These are phyloP conservation scores for Fusarium redolens DNA, from an alignment of 2,329 filamentous ascomycete species.

Conservation along the genomic window DNA sequence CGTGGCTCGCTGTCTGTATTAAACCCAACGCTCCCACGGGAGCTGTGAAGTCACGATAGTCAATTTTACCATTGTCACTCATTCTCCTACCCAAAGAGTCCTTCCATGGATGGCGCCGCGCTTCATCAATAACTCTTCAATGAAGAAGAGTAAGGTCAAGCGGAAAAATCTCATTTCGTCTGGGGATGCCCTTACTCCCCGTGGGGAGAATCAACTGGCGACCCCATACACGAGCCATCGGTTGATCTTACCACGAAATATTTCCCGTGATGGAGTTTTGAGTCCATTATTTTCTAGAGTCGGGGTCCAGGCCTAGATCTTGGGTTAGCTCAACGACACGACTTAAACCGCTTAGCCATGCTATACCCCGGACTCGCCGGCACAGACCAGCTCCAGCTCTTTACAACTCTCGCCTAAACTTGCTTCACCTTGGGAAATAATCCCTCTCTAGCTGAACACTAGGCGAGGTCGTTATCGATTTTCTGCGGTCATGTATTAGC, in stretches of 20 bases:
- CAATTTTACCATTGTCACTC: neutral
- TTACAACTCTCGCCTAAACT: slow-evolving; percentile 21
- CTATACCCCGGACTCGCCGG: slow-evolving; percentile 17
- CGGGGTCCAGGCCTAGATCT: slow-evolving; percentile 1
- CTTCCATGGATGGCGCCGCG: neutral
- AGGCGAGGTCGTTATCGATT: slow-evolving; percentile 12
- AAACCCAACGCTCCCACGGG: neutral
- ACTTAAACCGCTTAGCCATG: neutral
- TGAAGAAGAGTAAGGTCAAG: neutral
- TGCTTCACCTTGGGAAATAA: slow-evolving; percentile 1
- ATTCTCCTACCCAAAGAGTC: neutral
- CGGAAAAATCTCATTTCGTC: neutral
- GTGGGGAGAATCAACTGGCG: neutral
- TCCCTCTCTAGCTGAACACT: neutral
- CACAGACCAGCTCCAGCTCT: slow-evolving; percentile 19
- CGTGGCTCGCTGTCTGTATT: neutral
- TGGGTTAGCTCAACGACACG: slow-evolving; percentile 3
- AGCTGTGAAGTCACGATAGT: neutral
- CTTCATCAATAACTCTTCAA: neutral
- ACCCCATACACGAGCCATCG: slow-evolving; percentile 11
- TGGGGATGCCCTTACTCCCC: neutral
- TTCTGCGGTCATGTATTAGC: neutral
- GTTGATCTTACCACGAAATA: slow-evolving; percentile 14
- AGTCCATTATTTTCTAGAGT: neutral
- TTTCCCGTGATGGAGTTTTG: slow-evolving; percentile 15